Conservation (phyloP, 768 basidiomycete genomes). For the Podaxis sp. region DNA sequence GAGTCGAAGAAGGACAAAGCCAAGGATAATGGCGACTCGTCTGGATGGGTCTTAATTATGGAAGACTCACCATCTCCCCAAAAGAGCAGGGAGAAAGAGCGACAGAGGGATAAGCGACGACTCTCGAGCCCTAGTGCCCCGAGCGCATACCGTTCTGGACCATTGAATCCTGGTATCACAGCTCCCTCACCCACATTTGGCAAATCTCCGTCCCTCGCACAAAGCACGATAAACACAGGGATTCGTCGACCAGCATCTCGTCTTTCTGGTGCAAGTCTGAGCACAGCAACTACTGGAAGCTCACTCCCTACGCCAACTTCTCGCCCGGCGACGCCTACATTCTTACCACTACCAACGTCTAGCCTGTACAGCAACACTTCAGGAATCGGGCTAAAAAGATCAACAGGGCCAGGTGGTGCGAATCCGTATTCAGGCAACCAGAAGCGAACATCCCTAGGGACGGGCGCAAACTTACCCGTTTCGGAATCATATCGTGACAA, state of each 20-base stretch:
- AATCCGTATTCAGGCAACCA: conserved; percentile 36
- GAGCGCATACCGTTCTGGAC: conserved; percentile 48
- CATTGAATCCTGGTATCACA: conserved; percentile 25
- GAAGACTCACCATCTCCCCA: conserved; percentile 78
- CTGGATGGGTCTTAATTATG: conserved; percentile 90
- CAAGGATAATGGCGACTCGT: conserved; percentile 56
- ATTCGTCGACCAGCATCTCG: conserved; percentile 71
- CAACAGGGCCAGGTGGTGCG: conserved; percentile 48
- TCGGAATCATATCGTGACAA: conserved; percentile 32
- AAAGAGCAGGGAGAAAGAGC: conserved; percentile 54
- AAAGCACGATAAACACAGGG: conserved; percentile 45
- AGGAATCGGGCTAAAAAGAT: conserved; percentile 54
- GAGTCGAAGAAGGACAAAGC: conserved; percentile 45
- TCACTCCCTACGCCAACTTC: conserved; percentile 68
- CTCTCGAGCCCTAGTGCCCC: conserved; percentile 62
- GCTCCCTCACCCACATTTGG: conserved; percentile 21
- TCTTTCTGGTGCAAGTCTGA: conserved; percentile 58
- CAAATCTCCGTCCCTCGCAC: conserved; percentile 30
- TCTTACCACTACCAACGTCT: conserved; percentile 66
- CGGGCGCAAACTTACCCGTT: conserved; percentile 36
- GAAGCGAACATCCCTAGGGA: conserved; percentile 67
- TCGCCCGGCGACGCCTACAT: conserved; percentile 75
- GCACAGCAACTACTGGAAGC: conserved; percentile 51
- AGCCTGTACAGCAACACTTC: conserved; percentile 45
- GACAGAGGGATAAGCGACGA: conserved; percentile 43